A percentile compares a stretch with the other conserved stretches of the same genome.
Evolutionary conservation across 2,329 filamentous ascomycete species (phyloP).

Genomic region (Aspergillus pseudotamarii): DNA sequence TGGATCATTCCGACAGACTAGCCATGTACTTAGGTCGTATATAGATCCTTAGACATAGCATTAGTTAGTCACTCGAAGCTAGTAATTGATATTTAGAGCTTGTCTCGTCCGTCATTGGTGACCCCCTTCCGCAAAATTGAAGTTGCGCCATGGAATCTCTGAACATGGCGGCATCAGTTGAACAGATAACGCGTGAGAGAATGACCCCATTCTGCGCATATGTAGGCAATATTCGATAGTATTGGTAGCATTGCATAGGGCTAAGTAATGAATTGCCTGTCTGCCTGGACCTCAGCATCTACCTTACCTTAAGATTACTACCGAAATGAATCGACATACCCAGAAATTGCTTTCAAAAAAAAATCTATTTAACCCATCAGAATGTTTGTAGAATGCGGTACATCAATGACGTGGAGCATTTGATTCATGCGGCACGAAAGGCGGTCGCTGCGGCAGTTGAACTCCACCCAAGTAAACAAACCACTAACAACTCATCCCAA

Average conservation of each 20-base stretch:
- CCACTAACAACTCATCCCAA: constrained; percentile 23
- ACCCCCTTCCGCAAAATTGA: neutral
- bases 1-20: neutral
- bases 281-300: neutral
- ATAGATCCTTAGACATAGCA: neutral
- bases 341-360: neutral
- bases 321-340: neutral
- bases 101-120: neutral
- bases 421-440: constrained; percentile 3
- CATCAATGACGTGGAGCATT: neutral
- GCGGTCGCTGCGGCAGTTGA: constrained; percentile 14
- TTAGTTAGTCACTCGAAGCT: neutral
- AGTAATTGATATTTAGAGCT: neutral
- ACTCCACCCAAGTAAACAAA: constrained; percentile 23
- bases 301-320: neutral
- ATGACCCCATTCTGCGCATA: too few relatives aligned
- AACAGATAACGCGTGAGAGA: too few relatives aligned
- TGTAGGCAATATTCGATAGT: too few relatives aligned
- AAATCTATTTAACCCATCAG: too few relatives aligned
- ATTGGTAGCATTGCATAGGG: too few relatives aligned
- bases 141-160: too few relatives aligned
- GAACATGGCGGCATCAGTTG: too few relatives aligned
- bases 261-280: too few relatives aligned
- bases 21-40: neutral
- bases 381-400: too few relatives aligned